phyloP scores from a whole-genome alignment of 177 flowering plant genomes.

The Vitis hybrid region DNA sequence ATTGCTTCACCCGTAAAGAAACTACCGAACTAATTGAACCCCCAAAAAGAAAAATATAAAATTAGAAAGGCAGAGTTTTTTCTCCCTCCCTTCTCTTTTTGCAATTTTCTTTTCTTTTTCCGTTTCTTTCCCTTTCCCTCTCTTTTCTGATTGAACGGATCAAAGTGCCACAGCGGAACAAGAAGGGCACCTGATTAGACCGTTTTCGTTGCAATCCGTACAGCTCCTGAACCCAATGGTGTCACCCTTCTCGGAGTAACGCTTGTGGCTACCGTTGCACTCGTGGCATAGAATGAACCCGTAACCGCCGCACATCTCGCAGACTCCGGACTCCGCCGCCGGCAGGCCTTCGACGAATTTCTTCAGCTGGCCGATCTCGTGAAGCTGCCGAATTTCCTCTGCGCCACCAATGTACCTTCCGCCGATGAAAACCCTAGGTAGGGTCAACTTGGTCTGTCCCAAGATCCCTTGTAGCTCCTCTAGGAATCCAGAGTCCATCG shows the following conservation, averaged over 20 bases:
- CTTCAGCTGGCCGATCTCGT: constrained; percentile 57
- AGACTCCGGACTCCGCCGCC: constrained; percentile 22
- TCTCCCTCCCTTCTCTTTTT: background rate
- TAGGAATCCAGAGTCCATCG: constrained; percentile 46
- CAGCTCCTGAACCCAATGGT: constrained; percentile 45
- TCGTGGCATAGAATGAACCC: constrained; percentile 44
- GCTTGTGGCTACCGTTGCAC: constrained; percentile 53
- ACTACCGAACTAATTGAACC: background rate
- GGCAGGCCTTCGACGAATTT: constrained; percentile 43
- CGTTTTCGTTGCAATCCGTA: constrained; percentile 52
- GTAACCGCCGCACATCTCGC: constrained; percentile 46
- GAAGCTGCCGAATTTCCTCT: constrained; percentile 41
- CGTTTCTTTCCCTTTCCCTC: background rate
- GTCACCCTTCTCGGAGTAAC: constrained; percentile 26
- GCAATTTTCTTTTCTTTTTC: background rate
- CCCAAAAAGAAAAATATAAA: background rate
- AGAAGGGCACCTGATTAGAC: constrained; percentile 59
- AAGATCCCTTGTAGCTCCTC: constrained; percentile 35
- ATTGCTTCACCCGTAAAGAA: background rate
- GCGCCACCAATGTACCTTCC: constrained; percentile 64
- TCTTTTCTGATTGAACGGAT: constrained; percentile 1
- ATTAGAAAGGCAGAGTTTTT: background rate
- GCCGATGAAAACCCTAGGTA: constrained; percentile 59
- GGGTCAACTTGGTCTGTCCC: constrained; percentile 19
- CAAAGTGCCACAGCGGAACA: constrained; percentile 31